Conservation (phyloP, 768 basidiomycete genomes). For the Mrakia gelida region DNA sequence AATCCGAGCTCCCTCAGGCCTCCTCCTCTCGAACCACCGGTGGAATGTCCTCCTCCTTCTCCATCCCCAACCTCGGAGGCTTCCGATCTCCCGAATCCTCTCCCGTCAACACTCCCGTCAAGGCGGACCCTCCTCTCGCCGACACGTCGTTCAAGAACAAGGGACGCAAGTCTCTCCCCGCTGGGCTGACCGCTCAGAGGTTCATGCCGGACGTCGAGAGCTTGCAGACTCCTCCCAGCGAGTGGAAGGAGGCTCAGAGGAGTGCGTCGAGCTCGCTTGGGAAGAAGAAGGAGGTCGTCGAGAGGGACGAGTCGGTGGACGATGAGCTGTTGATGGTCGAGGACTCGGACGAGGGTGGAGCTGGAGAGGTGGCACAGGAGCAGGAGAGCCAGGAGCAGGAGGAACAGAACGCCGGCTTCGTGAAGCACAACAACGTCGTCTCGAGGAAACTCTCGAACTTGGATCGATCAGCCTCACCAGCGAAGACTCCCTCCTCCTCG, state of each 20-base stretch:
- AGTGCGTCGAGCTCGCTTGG: neutral
- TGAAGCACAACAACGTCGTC: slow-evolving; percentile 22
- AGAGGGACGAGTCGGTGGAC: neutral
- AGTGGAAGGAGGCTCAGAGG: slow-evolving; percentile 28
- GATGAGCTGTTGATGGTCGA: slow-evolving; percentile 7
- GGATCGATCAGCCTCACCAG: neutral
- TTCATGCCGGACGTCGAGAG: slow-evolving; percentile 23
- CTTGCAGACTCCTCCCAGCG: slow-evolving; percentile 12
- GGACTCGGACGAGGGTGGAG: slow-evolving; percentile 4
- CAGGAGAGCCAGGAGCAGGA: neutral
- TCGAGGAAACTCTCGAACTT: slow-evolving; percentile 17
- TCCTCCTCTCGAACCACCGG: neutral
- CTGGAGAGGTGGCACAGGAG: neutral
- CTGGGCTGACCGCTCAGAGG: slow-evolving; percentile 16
- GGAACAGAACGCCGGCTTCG: slow-evolving; percentile 11
- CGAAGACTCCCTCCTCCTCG: neutral
- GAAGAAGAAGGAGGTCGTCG: slow-evolving; percentile 12
- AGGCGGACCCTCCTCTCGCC: neutral
- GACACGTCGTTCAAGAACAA: neutral
- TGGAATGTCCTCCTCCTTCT: slow-evolving; percentile 7
- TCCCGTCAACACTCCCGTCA: slow-evolving; percentile 12
- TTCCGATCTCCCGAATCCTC: slow-evolving; percentile 12
- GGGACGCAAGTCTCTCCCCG: slow-evolving; percentile 27
- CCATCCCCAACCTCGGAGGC: slow-evolving; percentile 11
- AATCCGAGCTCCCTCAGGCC: slow-evolving; percentile 23